These are phyloP conservation scores for Exobasidium cylindrosporum DNA, from an alignment of 1,284 basidiomycete species.

Conservation along the genomic window DNA sequence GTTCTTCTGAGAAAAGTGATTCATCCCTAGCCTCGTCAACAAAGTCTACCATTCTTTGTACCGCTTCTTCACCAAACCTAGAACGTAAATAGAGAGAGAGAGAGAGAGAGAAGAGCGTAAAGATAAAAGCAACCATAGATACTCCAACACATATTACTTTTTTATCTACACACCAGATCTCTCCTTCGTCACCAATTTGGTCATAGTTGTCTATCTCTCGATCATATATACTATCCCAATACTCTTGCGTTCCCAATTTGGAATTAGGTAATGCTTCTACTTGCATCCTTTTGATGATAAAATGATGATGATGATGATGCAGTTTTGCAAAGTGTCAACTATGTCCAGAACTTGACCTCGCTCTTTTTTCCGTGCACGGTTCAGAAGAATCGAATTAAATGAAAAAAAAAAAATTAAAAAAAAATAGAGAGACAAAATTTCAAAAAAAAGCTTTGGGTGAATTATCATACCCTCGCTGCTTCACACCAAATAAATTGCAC, in stretches of 20 bases:
- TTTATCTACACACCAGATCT: conserved; percentile 69
- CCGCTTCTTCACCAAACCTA: conserved; percentile 71
- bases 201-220: conserved; percentile 72
- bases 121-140: too few relatives aligned
- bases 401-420: too few relatives aligned
- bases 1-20: conserved; percentile 8
- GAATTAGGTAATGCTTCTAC: conserved; percentile 57
- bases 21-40: conserved; percentile 22
- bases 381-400: neutral
- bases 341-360: neutral
- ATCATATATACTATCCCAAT: conserved; percentile 43
- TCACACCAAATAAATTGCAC: neutral
- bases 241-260: conserved; percentile 68
- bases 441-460: too few relatives aligned
- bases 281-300: neutral
- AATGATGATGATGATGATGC: too few relatives aligned
- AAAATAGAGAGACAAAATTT: too few relatives aligned
- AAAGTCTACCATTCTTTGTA: conserved; percentile 69
- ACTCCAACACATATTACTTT: too few relatives aligned
- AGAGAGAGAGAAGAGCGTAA: neutral
- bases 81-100: too few relatives aligned
- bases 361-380: neutral
- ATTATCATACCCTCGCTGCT: too few relatives aligned
- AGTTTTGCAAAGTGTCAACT: too few relatives aligned
- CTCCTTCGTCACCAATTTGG: conserved; percentile 81